Conservation (phyloP, 2,329 filamentous ascomycete species). For the Neonectria punicea region DNA sequence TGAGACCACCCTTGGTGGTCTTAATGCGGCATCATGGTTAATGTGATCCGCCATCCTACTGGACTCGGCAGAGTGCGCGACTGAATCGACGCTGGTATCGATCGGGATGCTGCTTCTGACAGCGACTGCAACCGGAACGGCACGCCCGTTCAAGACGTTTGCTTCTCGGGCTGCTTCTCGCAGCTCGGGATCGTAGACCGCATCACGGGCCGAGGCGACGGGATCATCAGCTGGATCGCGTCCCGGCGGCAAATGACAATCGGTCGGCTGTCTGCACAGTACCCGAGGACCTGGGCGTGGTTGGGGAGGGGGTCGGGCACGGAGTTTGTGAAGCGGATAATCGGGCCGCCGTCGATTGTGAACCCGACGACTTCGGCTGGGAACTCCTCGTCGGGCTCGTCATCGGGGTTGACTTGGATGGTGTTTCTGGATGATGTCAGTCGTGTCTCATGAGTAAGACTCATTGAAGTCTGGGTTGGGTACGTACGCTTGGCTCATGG, state of each 20-base stretch:
- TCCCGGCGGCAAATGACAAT: slow-evolving; percentile 53
- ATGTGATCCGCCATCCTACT: background rate
- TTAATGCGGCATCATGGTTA: background rate
- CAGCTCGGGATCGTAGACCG: slow-evolving; percentile 18
- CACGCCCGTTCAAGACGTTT: background rate
- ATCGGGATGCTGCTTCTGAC: background rate
- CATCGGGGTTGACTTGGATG: slow-evolving; percentile 47
- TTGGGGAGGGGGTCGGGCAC: slow-evolving; percentile 45
- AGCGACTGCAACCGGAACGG: background rate
- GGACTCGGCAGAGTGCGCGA: background rate
- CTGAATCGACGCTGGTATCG: background rate
- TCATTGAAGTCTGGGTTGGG: slow-evolving; percentile 12
- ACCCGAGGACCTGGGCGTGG: slow-evolving; percentile 51
- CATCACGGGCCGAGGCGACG: slow-evolving; percentile 23
- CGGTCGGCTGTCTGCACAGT: slow-evolving; percentile 47
- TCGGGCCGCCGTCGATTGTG: slow-evolving; percentile 57
- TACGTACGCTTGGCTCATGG: slow-evolving; percentile 58
- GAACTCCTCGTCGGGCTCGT: slow-evolving; percentile 47
- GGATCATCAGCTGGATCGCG: slow-evolving; percentile 46
- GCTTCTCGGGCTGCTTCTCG: slow-evolving; percentile 25
- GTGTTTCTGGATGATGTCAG: slow-evolving; percentile 48
- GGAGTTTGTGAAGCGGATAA: slow-evolving; percentile 55
- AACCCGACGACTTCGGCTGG: slow-evolving; percentile 56
- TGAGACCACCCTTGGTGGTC: background rate
- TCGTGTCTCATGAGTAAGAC: background rate